Percentiles rank a stretch among this genome's conserved stretches.
These are phyloP conservation scores for Sambucus nigra DNA, from an alignment of 129 eudicot genomes.

Conservation along the genomic window DNA sequence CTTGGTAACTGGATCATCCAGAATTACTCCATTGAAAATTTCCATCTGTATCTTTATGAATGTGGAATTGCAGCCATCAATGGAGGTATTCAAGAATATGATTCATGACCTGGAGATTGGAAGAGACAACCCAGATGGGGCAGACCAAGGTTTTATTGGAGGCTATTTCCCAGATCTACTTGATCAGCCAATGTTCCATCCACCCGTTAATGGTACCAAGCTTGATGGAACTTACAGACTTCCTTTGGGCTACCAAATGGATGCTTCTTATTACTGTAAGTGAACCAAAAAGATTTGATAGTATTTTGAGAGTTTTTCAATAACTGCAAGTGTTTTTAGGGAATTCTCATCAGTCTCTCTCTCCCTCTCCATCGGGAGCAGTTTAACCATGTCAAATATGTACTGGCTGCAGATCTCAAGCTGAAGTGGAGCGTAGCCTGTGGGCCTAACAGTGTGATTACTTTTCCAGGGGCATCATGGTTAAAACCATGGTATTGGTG, in stretches of 20 bases:
- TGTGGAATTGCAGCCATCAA: conserved; percentile 57
- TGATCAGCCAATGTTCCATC: conserved; percentile 70
- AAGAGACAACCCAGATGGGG: conserved; percentile 67
- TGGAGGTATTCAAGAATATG: conserved; percentile 64
- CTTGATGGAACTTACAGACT: conserved; percentile 72
- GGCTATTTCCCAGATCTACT: conserved; percentile 73
- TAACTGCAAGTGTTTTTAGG: too few species aligned
- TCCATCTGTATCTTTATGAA: not conserved
- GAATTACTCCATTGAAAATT: too few species aligned
- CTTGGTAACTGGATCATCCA: too few species aligned
- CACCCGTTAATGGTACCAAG: conserved; percentile 50
- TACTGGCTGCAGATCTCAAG: conserved; percentile 73
- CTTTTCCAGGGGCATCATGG: conserved; percentile 92
- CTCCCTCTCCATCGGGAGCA: too few species aligned
- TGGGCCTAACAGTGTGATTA: conserved; percentile 90
- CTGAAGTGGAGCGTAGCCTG: conserved; percentile 95
- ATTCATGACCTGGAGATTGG: conserved; percentile 40
- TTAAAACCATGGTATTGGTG: conserved; percentile 99
- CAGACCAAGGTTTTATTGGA: conserved; percentile 92
- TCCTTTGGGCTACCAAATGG: conserved; percentile 97
- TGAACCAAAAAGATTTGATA: too few species aligned
- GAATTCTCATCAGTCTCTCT: too few species aligned
- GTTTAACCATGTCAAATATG: too few species aligned
- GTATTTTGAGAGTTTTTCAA: too few species aligned
- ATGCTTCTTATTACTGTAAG: conserved; percentile 94